Evolutionary conservation across 2,329 filamentous ascomycete genomes (phyloP).

Genomic region (Botryotinia calthae): DNA sequence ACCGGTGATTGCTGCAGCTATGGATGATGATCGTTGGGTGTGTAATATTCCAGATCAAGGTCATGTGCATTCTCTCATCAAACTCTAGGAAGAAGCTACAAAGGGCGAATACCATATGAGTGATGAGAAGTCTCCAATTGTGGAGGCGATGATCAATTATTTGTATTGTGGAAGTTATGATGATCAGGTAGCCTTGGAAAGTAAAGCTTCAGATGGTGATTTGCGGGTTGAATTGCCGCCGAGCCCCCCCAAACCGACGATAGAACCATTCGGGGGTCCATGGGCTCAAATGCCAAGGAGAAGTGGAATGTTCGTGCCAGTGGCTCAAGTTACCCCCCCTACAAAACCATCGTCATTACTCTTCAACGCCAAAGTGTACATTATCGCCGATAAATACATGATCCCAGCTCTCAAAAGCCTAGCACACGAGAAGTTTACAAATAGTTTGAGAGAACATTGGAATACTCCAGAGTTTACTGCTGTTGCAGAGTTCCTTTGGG

Average conservation of each 20-base stretch:
- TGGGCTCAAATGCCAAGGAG: no score
- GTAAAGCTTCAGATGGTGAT: neutral
- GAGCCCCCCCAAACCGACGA: neutral
- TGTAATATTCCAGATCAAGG: neutral
- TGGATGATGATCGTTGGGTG: constrained; percentile 28
- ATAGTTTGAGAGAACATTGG: constrained; percentile 14
- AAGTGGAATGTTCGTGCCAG: no score
- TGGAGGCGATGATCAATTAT: constrained; percentile 74
- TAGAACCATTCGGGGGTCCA: neutral
- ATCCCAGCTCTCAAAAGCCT: constrained; percentile 24
- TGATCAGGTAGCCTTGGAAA: neutral
- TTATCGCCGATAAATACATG: constrained; percentile 30
- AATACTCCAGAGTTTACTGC: constrained; percentile 19
- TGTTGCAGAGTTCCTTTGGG: constrained; percentile 21
- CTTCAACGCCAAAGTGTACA: constrained; percentile 26
- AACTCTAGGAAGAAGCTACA: constrained; percentile 2
- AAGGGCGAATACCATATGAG: constrained; percentile 50
- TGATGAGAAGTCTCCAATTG: constrained; percentile 64
- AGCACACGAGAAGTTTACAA: constrained; percentile 23
- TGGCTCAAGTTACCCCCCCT: no score
- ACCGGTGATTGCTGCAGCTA: constrained; percentile 25
- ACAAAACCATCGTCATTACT: constrained; percentile 11
- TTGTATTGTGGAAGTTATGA: constrained; percentile 52
- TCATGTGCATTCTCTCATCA: neutral
- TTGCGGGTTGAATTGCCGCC: neutral